A percentile compares a stretch with the other conserved stretches of the same genome.
Conservation (phyloP, 164 flowering plant genomes). For the Aristolochia californica region DNA sequence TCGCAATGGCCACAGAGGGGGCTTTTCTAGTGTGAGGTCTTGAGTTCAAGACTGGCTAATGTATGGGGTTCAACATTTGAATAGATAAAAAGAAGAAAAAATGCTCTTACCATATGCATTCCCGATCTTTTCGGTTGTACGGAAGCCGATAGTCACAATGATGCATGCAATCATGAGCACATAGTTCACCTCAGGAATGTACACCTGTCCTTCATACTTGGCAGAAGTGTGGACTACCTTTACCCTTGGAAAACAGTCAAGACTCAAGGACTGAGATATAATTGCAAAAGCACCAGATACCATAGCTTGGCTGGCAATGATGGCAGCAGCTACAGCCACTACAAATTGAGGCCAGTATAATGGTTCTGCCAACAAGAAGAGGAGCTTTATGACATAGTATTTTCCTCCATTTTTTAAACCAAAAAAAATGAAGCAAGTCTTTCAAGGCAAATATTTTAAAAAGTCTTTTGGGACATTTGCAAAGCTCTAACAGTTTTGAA, state of each 20-base stretch:
- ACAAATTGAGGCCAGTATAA: slow-evolving; percentile 65
- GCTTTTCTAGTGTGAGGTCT: too few relatives aligned
- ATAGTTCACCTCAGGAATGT: slow-evolving; percentile 74
- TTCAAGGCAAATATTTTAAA: too few relatives aligned
- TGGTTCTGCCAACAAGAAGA: slow-evolving; percentile 21
- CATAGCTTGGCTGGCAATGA: slow-evolving; percentile 74
- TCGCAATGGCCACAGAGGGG: too few relatives aligned
- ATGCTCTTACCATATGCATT: slow-evolving; percentile 66
- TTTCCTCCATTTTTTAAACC: too few relatives aligned
- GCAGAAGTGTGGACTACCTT: slow-evolving; percentile 69
- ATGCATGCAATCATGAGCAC: slow-evolving; percentile 51
- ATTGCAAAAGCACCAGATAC: slow-evolving; percentile 66
- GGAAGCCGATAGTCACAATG: slow-evolving; percentile 35
- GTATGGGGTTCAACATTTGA: too few relatives aligned
- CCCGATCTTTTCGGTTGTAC: slow-evolving; percentile 43
- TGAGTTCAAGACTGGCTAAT: too few relatives aligned
- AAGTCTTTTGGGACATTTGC: too few relatives aligned
- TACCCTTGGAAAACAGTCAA: slow-evolving; percentile 68
- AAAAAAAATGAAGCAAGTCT: too few relatives aligned
- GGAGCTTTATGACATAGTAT: too few relatives aligned
- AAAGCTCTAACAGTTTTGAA: too few relatives aligned
- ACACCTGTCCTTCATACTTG: slow-evolving; percentile 63
- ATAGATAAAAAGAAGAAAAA: too few relatives aligned
- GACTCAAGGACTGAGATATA: slow-evolving; percentile 37
- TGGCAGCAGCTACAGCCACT: slow-evolving; percentile 60